These are phyloP conservation scores for Leptomonas pyrrhocoris DNA, from an alignment of 208 protist genomes.

Conservation along the genomic window DNA sequence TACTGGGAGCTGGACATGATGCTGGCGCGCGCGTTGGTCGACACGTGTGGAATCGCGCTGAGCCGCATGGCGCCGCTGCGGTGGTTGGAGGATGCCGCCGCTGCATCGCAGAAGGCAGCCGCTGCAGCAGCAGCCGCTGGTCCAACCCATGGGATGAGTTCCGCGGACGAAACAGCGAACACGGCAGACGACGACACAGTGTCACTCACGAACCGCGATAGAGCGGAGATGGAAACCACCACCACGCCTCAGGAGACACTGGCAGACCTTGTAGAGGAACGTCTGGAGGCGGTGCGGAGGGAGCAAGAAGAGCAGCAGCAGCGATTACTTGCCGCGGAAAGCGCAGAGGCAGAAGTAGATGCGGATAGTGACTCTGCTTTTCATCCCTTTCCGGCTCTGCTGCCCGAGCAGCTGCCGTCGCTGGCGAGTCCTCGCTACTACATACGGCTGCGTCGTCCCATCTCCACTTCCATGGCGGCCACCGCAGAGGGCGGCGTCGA, in stretches of 20 bases:
- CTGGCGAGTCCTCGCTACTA: conserved; percentile 22
- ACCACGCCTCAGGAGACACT: conserved; percentile 20
- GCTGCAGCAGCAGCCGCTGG: neutral
- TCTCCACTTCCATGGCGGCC: neutral
- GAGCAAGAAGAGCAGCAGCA: neutral
- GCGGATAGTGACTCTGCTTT: neutral
- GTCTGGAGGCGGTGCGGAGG: conserved; percentile 2
- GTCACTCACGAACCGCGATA: neutral
- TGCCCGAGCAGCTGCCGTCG: conserved; percentile 32
- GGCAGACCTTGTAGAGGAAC: conserved; percentile 10
- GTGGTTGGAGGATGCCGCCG: conserved; percentile 43
- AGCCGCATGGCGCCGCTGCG: conserved; percentile 35
- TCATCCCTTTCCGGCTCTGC: conserved; percentile 25
- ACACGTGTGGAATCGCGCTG: conserved; percentile 27
- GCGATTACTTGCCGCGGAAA: neutral
- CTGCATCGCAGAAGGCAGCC: conserved; percentile 1
- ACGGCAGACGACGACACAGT: neutral
- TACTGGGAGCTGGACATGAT: conserved; percentile 29
- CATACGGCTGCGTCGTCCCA: conserved; percentile 25
- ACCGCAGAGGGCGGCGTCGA: neutral
- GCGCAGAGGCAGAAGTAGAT: neutral
- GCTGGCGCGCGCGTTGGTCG: conserved; percentile 25
- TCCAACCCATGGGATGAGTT: neutral
- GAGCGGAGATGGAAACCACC: neutral
- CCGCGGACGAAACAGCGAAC: neutral